These are phyloP conservation scores for Wickerhamia fluorescens DNA, from an alignment of 805 yeast species.

Conservation along the genomic window DNA sequence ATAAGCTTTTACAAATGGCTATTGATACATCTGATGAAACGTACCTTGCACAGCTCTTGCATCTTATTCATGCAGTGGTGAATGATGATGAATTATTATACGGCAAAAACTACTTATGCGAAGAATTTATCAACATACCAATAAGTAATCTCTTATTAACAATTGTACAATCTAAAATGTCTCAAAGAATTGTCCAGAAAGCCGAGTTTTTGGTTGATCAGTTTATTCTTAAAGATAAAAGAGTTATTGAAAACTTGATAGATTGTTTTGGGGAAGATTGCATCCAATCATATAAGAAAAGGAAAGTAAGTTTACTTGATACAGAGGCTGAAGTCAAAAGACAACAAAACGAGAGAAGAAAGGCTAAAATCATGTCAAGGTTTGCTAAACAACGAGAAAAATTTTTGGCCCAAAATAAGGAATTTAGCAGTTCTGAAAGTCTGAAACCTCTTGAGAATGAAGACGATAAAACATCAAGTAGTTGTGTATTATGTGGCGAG, in stretches of 20 bases:
- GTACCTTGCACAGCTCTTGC: constrained; percentile 54
- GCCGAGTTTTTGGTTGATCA: constrained; percentile 51
- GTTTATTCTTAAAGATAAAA: constrained; percentile 42
- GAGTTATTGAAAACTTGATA: constrained; percentile 43
- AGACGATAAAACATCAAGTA: constrained; percentile 2
- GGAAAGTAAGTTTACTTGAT: constrained; percentile 37
- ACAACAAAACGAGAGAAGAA: constrained; percentile 55
- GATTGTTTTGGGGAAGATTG: constrained; percentile 53
- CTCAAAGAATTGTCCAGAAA: constrained; percentile 42
- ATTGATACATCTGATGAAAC: constrained; percentile 45
- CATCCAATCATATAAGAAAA: constrained; percentile 42
- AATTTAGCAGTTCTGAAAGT: constrained; percentile 8
- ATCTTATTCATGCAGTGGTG: constrained; percentile 60
- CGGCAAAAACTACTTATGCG: constrained; percentile 35
- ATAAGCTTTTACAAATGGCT: constrained; percentile 50
- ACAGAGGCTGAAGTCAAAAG: constrained; percentile 49
- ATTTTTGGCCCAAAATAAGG: constrained; percentile 36
- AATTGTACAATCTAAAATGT: constrained; percentile 43
- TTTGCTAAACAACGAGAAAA: constrained; percentile 48
- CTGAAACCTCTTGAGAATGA: constrained; percentile 4
- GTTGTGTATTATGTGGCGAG: constrained; percentile 21
- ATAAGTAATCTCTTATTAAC: constrained; percentile 49
- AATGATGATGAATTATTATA: constrained; percentile 38
- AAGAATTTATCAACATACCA: constrained; percentile 48
- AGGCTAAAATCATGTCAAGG: constrained; percentile 52